A percentile compares a stretch with the other conserved stretches of the same genome.
Conservation (phyloP, 2,329 filamentous ascomycete species). For the Dactylellina drechsleri region DNA sequence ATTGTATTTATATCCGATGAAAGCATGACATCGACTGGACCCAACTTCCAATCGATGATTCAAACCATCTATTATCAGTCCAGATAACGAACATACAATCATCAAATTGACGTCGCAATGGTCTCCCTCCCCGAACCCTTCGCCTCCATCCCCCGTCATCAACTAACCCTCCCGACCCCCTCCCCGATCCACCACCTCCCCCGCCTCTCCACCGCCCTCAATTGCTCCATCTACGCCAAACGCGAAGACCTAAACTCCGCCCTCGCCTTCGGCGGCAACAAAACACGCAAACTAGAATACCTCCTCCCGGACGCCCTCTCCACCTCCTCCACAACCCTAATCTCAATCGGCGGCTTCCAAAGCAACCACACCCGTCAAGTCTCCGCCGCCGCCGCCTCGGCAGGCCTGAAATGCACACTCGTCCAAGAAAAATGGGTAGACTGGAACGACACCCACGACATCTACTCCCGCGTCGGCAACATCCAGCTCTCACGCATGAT, state of each 20-base stretch:
- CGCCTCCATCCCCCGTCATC: conserved; percentile 69
- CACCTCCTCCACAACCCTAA: conserved; percentile 70
- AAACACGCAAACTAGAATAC: conserved; percentile 76
- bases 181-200: conserved; percentile 75
- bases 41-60: conserved; percentile 22
- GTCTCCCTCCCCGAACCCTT: conserved; percentile 71
- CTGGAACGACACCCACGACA: conserved; percentile 66
- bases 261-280: conserved; percentile 75
- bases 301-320: conserved; percentile 72
- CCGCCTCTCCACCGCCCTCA: conserved; percentile 71
- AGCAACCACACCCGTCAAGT: conserved; percentile 77
- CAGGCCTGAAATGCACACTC: conserved; percentile 59
- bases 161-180: conserved; percentile 72
- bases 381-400: conserved; percentile 67
- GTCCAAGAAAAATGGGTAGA: conserved; percentile 77
- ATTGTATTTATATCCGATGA: neutral
- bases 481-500: conserved; percentile 76
- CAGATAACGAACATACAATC: too few relatives aligned
- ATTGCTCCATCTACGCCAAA: conserved; percentile 72
- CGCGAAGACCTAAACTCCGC: conserved; percentile 77
- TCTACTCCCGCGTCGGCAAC: conserved; percentile 74
- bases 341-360: conserved; percentile 75
- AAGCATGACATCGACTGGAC: conserved; percentile 1
- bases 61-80: too few relatives aligned
- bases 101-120: conserved; percentile 26